Percentiles rank a stretch among this genome's conserved stretches.
Conservation (phyloP, 176 grass and related monocot genomes). For the Carex pumila region DNA sequence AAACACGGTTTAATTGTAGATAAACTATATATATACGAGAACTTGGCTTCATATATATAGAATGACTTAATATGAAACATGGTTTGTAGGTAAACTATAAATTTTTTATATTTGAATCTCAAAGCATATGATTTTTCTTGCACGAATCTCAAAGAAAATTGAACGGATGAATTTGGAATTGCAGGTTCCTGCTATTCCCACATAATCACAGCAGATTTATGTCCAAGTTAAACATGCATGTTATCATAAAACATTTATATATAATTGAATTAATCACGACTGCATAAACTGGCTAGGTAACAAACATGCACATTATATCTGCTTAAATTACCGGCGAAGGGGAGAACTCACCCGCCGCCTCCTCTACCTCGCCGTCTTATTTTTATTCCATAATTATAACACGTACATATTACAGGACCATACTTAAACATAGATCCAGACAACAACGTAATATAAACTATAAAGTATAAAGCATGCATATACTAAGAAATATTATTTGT, state of each 20-base stretch:
- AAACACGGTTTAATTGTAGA: no score
- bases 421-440: not conserved
- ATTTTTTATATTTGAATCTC: no score
- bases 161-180: no score
- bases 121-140: no score
- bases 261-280: not conserved
- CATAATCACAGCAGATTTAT: no score
- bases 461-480: no score
- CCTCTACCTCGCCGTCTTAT: not conserved
- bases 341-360: constrained; percentile 14
- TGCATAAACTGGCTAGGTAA: not conserved
- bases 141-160: no score
- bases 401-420: not conserved
- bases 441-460: not conserved
- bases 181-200: no score
- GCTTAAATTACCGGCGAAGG: not conserved
- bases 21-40: not conserved
- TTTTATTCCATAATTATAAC: not conserved
- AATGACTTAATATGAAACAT: no score
- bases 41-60: not conserved
- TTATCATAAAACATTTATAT: not conserved
- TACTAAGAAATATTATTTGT: not conserved
- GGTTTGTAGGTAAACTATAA: no score
- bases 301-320: not conserved
- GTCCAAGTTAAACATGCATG: not conserved